Percentiles rank a stretch among this genome's conserved stretches.
Evolutionary conservation across 768 basidiomycete species (phyloP).

Genomic region (Termitomyces sp.): DNA sequence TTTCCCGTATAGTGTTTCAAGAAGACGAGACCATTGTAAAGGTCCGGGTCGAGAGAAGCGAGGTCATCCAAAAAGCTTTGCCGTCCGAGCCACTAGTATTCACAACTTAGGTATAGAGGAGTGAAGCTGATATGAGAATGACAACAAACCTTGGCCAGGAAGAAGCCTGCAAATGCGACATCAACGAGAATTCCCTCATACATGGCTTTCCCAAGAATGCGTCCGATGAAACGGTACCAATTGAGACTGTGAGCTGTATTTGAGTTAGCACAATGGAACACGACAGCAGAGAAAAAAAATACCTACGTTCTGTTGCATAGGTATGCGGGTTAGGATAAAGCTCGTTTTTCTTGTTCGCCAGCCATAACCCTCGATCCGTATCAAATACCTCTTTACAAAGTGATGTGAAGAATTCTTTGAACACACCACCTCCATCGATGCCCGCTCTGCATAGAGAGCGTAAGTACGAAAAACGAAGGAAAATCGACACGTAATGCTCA

Average conservation of each 20-base stretch:
- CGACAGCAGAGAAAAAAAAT: neutral
- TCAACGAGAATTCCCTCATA: conserved; percentile 96
- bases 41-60: conserved; percentile 82
- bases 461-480: neutral
- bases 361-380: conserved; percentile 90
- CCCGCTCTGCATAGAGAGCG: conserved; percentile 52
- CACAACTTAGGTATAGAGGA: neutral
- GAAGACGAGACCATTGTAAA: conserved; percentile 89
- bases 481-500: conserved; percentile 31
- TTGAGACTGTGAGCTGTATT: conserved; percentile 69
- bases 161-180: conserved; percentile 93
- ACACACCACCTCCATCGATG: conserved; percentile 95
- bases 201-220: conserved; percentile 92
- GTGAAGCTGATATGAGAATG: neutral
- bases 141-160: conserved; percentile 69
- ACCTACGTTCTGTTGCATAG: conserved; percentile 83
- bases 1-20: conserved; percentile 89
- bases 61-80: conserved; percentile 93
- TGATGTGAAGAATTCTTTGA: conserved; percentile 96
- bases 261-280: neutral
- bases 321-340: conserved; percentile 92
- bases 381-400: conserved; percentile 94
- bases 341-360: conserved; percentile 86
- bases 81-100: conserved; percentile 79
- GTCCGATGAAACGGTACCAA: conserved; percentile 93